Evolutionary conservation across 805 yeast genomes (phyloP), one percentile per base, ranked within the genome.

Genomic region (Myxozyma neglecta): DNA sequence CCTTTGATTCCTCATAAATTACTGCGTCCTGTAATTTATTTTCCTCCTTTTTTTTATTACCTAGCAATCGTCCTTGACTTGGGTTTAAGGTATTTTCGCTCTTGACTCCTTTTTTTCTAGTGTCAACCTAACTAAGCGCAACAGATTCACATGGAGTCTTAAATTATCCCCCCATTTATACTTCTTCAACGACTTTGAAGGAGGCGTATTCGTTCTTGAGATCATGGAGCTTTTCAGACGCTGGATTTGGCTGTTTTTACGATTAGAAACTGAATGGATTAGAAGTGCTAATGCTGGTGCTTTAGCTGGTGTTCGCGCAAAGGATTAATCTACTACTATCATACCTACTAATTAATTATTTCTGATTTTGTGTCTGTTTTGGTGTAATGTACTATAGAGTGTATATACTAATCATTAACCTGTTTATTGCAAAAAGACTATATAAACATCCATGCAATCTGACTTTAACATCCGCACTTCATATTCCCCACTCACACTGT

Each of bases 231-330:
- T 94, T 6, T 67, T 86, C 8, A 81, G 99, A 75, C 81, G 99
- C 71, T 89, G 92, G 85, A 75, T 90, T 55, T 94, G 99, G 99
- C 83, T 91, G 46, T 81, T 89, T 63, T 77, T 93, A 71, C 87
- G 94, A 70, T 76, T 92, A 16, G 98, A 94, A 68, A 83, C 88
- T 36, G 97, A 93, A 71, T 85, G 80, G 71, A 70, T 70, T 47
- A 64, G 71, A 55, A 18, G 48, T n/a, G 48, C 16, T n/a, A 10
- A 10, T 16, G 52, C 58, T 13, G 11, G 36, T 4, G n/a, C 52
- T 7, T 34, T 44, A 50, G n/a, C 60, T n/a, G 54, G 46, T 14
- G 9, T 53, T 10, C 57, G 60, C 11, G 24, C 60, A 18, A 56
- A 56, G 37, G 56, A 51, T 35, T 51, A 35, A 13, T 18, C 13